A percentile compares a stretch with the other conserved stretches of the same genome.
phyloP scores from a whole-genome alignment of 2,329 filamentous ascomycete genomes.

The Aspergillus ochraceoroseus region DNA sequence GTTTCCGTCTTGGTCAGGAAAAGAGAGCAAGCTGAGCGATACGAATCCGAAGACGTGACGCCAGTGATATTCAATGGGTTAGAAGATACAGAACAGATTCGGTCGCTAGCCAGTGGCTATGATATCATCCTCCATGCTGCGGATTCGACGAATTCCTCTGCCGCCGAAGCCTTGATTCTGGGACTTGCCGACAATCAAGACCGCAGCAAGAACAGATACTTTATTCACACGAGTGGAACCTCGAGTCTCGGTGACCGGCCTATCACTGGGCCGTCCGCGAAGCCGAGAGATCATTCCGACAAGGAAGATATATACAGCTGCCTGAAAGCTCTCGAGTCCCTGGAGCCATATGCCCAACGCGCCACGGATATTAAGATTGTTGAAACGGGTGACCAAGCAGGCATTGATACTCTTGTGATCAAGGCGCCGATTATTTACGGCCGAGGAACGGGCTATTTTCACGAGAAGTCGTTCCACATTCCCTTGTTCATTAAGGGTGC shows the following conservation, averaged over 20 bases:
- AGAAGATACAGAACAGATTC: conserved; percentile 15
- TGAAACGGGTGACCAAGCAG: conserved; percentile 35
- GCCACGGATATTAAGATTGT: conserved; percentile 45
- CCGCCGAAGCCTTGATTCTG: conserved; percentile 41
- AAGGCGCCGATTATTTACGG: conserved; percentile 50
- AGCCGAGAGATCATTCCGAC: conserved; percentile 41
- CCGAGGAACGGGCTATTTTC: conserved; percentile 27
- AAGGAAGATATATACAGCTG: conserved; percentile 45
- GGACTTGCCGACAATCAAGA: conserved; percentile 40
- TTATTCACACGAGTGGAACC: conserved; percentile 37
- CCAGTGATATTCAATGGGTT: conserved; percentile 14
- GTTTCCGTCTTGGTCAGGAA: neutral
- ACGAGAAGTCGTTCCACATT: conserved; percentile 41
- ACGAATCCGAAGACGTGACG: conserved; percentile 4
- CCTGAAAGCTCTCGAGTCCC: conserved; percentile 36
- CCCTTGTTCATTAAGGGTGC: conserved; percentile 33
- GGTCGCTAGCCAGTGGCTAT: conserved; percentile 13
- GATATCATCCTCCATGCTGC: conserved; percentile 45
- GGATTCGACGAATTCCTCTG: conserved; percentile 36
- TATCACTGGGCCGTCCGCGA: conserved; percentile 30
- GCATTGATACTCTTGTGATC: conserved; percentile 46
- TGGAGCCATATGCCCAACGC: conserved; percentile 42
- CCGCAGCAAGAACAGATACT: conserved; percentile 35
- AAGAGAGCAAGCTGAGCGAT: neutral
- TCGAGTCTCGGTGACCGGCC: conserved; percentile 40